Base-by-base conservation (phyloP, 352 stramenopile genomes). In the Hyaloperonospora arabidopsidis region DNA sequence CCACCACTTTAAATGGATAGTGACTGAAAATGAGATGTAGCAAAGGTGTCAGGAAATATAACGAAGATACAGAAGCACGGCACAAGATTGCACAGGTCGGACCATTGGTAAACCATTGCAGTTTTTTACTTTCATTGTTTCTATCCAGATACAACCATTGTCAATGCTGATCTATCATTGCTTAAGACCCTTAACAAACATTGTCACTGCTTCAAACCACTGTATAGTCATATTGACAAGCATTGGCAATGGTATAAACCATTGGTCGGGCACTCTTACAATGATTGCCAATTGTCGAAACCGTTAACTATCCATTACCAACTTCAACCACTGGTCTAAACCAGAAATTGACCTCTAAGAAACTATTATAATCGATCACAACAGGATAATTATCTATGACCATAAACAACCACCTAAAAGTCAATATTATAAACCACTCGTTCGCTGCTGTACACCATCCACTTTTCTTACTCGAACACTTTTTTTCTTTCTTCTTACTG, bases 231-330 rank as follows among this genome's bases (percentile, higher is more conserved):
- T 3, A 3, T 15, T 15, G 35, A n/a, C 35, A 41, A 41, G 4
- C 35, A 41, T 41, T 41, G 35, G 35, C 35, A 41, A 41, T 41
- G 35, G 35, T 41, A 41, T 41, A 15, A n/a, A 41, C 35, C 35
- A 41, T 32, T 32, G 25, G 25, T 32, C 8, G 25, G 25, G 8
- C 25, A 32, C 8, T 32, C n/a, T 32, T 4, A 15, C 35, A 41
- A 41, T 10, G 3, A 15, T 41, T 41, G 35, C 35, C 35, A 15
- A 41, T n/a, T 3, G 35, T 41, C 11, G 13, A 41, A 41, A 5
- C 11, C 4, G 13, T 41, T 41, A 18, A 14, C 13, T 41, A 14
- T 38, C n/a, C n/a, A n/a, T n/a, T n/a, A n/a, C n/a, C n/a, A n/a
- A n/a, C n/a, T n/a, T n/a, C n/a, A n/a, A n/a, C n/a, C n/a, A n/a